Base-by-base conservation (phyloP, 176 grass and related monocot species). In the Triticum monococcum region DNA sequence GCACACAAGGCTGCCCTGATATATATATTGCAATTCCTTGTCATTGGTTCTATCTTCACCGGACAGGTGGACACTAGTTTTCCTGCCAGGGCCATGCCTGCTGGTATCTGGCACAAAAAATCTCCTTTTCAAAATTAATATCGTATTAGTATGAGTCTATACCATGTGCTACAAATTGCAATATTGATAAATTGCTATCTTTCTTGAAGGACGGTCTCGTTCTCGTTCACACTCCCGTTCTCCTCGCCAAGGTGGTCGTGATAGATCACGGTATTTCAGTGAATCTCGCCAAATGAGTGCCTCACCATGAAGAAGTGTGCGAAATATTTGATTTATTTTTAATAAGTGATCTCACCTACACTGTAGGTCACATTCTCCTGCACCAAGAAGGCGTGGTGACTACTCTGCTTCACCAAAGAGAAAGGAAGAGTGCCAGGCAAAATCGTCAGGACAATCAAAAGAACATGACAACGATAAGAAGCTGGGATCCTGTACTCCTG, bases 361-460 rank as follows among this genome's bases (percentile, higher is more conserved):
- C 17, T 59, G 7, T 41, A 95, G 93, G 76, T 95, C 95, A 59
- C 90, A 90, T 85, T 93, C 95, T 79, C 95, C 95, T 72, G 95
- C 81, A 59, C 89, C 85, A 4, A 98, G 81, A 80, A 89, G 86
- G 62, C 86, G 45, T 41, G 72, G 84, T 28, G 79, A 95, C 31
- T 52, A 90, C 68, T 92, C 91, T 84, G 85, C 86, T 65, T 98
- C 96, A 22, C 93, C 93, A 71, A 75, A 79, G 23, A 86, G 70
- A 82, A 92, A 90, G 77, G 80, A 90, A 40, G 84, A 87, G 35
- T 38, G 56, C 69, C 65, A 40, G 20, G 60, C 56, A 65, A 85
- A 81, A 77, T 87, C 77, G 28, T 82, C 93, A 23, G 72, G 87
- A 25, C 80, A 81, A 60, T 61, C 88, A 79, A 88, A 84, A 78